Base-by-base conservation (phyloP, 257 asterid genomes). In the Dorcoceras hygrometricum region DNA sequence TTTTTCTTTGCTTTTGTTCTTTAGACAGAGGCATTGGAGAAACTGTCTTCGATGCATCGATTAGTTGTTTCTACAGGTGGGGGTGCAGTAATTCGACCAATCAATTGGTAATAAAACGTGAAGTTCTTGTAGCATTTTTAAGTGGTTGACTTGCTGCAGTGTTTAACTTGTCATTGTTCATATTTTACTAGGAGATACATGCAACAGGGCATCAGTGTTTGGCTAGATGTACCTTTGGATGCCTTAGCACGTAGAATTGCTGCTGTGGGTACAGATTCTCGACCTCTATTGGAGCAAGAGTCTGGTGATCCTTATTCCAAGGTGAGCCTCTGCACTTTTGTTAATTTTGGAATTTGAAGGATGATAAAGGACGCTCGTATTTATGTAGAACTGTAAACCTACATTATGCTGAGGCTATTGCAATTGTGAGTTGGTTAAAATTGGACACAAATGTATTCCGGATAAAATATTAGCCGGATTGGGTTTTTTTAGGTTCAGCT, bases 31-130 rank as follows among this genome's bases (percentile, higher is more conserved):
- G 88, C 78, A 34, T 67, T 93, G 76, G 72, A 65, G 62, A 86
- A 86, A 82, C 74, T 90, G 63, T 90, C 98, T 55, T 64, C 59
- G 67, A 86, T 82, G 95, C 89, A 80, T 25, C 82, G 80, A 34
- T 70, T 88, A 70, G 91, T 93, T 75, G 82, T 89, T 78, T 93
- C 98, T 74, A 87, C 97, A 0, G 99, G 97, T 63, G 99, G 99
- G 62, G 97, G 97, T 75, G 97, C 95, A 20, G 97, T 93, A 70
- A 79, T 88, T 70, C 95, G 95, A 73, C 89, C 92, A 63, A 70
- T 86, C 71, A 93, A 93, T 84, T 90, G 99, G 97, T 93, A 93
- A 59, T 8, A 62, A 71, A 68, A 39, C 4, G 23, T 74, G 43
- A 70, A 64, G 26, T 53, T 23, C 22, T 60, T 22, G 25, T 31